Percentiles rank a stretch among this genome's conserved stretches.
phyloP scores from a whole-genome alignment of 495 filamentous ascomycete species.

The Daldinia childiae region DNA sequence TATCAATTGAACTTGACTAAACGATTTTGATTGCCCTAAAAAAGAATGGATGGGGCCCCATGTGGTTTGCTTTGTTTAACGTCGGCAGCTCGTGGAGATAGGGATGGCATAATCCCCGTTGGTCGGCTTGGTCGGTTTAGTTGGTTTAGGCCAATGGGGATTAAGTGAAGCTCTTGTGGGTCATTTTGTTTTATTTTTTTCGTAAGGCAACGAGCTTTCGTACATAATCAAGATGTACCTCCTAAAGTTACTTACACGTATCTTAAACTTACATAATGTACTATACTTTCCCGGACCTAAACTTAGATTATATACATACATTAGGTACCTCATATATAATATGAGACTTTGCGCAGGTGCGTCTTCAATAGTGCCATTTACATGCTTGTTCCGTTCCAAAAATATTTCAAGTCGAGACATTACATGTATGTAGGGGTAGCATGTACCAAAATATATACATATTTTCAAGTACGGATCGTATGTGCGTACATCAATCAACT shows the following conservation, averaged over 20 bases:
- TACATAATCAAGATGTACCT: no score
- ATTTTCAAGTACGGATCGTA: neutral
- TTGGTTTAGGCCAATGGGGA: conserved; percentile 1
- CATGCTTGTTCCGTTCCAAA: neutral
- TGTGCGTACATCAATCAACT: neutral
- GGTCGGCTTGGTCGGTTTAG: neutral
- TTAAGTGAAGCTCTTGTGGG: conserved; percentile 9
- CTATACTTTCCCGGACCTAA: no score
- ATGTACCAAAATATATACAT: neutral
- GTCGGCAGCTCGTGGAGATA: conserved; percentile 6
- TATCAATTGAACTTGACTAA: conserved; percentile 1
- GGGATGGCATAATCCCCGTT: conserved; percentile 5
- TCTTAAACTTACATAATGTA: neutral
- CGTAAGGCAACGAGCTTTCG: neutral
- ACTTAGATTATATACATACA: neutral
- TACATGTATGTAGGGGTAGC: neutral
- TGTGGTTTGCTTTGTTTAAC: conserved; percentile 9
- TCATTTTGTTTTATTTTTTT: no score
- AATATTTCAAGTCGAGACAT: neutral
- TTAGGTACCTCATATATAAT: no score
- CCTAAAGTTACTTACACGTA: no score
- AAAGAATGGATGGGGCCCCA: conserved; percentile 2
- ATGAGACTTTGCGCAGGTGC: neutral
- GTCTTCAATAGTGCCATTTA: neutral
- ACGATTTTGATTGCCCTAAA: neutral